Conservation (phyloP, 495 filamentous ascomycete species). For the Aspergillus olivimuriae region DNA sequence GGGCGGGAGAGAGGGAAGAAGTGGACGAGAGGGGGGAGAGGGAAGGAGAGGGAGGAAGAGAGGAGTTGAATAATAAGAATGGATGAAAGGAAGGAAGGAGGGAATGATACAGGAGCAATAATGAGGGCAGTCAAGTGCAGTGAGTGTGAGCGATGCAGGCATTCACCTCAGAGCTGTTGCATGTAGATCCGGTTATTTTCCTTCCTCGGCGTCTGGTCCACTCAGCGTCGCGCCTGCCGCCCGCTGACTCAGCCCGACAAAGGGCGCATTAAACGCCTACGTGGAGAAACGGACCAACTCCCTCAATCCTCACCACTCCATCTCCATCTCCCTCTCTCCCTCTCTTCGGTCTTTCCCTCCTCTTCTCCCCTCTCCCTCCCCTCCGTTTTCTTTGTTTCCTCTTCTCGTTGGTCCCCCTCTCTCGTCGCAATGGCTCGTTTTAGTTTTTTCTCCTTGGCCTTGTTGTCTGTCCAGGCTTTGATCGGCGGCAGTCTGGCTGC, state of each 20-base stretch:
- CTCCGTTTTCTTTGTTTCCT: not conserved
- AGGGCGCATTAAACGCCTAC: not conserved
- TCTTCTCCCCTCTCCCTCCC: not conserved
- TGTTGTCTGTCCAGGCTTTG: constrained; percentile 63
- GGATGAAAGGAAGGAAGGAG: constrained; percentile 3
- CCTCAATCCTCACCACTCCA: not conserved
- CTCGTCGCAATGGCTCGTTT: constrained; percentile 61
- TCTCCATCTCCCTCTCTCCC: too few relatives aligned
- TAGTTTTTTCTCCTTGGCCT: constrained; percentile 62
- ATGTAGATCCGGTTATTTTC: not conserved
- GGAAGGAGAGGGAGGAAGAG: constrained; percentile 3
- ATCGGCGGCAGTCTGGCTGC: constrained; percentile 54
- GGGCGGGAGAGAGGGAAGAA: constrained; percentile 12
- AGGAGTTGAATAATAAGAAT: constrained; percentile 13
- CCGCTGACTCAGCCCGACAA: constrained; percentile 1
- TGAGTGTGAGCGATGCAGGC: too few relatives aligned
- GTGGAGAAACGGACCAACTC: not conserved
- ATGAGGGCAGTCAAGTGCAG: too few relatives aligned
- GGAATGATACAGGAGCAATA: too few relatives aligned
- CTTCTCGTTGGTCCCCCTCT: not conserved
- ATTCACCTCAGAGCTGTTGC: too few relatives aligned
- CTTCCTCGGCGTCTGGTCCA: too few relatives aligned
- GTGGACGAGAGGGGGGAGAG: constrained; percentile 9
- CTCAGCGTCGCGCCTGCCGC: too few relatives aligned
- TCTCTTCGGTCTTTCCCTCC: not conserved